phyloP scores from a whole-genome alignment of 108 stramenopile genomes.

The Cylindrotheca closterium region DNA sequence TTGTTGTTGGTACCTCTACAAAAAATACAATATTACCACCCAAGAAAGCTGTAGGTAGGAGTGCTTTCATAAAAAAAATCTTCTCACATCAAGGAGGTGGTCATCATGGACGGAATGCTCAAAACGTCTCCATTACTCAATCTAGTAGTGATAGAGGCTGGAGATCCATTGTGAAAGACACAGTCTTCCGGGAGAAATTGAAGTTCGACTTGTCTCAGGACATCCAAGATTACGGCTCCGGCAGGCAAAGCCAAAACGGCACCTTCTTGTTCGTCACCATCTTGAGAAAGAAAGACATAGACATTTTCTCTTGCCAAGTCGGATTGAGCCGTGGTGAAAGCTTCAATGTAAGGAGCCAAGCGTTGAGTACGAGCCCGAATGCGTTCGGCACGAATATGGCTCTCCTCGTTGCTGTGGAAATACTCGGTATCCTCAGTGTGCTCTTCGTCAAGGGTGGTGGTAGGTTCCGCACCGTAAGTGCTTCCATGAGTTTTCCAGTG shows the following conservation, averaged over 20 bases:
- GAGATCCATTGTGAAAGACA: constrained; percentile 46
- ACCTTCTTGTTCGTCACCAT: constrained; percentile 28
- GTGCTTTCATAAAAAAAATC: background rate
- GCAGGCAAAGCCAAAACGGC: constrained; percentile 68
- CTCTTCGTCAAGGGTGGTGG: constrained; percentile 10
- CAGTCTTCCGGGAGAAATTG: constrained; percentile 7
- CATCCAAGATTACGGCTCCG: constrained; percentile 78
- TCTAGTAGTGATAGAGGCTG: constrained; percentile 38
- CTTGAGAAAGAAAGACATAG: constrained; percentile 62
- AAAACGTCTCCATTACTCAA: constrained; percentile 71
- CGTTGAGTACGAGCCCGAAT: constrained; percentile 65
- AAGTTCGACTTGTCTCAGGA: constrained; percentile 53
- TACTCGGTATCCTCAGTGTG: background rate
- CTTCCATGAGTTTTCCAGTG: constrained; percentile 44
- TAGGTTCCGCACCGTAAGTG: background rate
- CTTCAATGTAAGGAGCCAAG: constrained; percentile 78
- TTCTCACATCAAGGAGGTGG: constrained; percentile 3
- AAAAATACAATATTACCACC: background rate
- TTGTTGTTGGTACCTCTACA: constrained; percentile 1
- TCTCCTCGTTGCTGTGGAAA: constrained; percentile 22
- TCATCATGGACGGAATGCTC: constrained; percentile 34
- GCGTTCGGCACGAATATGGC: constrained; percentile 50
- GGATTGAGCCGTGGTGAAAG: constrained; percentile 62
- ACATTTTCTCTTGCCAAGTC: constrained; percentile 73
- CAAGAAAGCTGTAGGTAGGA: background rate